A percentile compares a stretch with the other conserved stretches of the same genome.
These are phyloP conservation scores for Cyclocybe cylindracea DNA, from an alignment of 768 basidiomycete species.

Conservation along the genomic window DNA sequence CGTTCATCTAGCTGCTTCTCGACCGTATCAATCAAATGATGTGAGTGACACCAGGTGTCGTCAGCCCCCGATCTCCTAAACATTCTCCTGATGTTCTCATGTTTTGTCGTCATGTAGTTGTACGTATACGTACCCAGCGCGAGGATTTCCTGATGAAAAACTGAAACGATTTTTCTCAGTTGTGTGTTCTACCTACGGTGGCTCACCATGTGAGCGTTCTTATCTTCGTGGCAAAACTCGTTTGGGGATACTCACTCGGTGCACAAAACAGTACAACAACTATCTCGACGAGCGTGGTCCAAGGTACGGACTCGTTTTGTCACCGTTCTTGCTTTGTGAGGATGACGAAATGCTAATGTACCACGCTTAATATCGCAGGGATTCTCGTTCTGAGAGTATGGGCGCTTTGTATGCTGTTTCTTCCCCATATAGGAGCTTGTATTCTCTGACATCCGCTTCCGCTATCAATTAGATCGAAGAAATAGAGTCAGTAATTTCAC, in stretches of 20 bases:
- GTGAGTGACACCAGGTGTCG: slow-evolving; percentile 2
- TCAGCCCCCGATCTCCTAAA: not conserved
- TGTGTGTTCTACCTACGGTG: slow-evolving; percentile 32
- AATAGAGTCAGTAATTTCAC: slow-evolving; percentile 10
- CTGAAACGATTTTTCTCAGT: slow-evolving; percentile 7
- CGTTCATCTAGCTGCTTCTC: slow-evolving; percentile 16
- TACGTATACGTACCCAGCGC: not conserved
- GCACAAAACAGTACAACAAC: slow-evolving; percentile 12
- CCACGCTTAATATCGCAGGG: slow-evolving; percentile 7
- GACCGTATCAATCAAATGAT: slow-evolving; percentile 13
- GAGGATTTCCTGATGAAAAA: no score
- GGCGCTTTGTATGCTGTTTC: slow-evolving; percentile 24
- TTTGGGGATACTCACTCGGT: not conserved
- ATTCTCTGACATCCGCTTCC: not conserved
- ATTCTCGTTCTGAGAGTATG: slow-evolving; percentile 27
- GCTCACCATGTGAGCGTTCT: slow-evolving; percentile 20
- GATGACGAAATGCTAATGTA: not conserved
- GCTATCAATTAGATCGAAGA: slow-evolving; percentile 12
- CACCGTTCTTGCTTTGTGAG: not conserved
- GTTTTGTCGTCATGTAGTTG: not conserved
- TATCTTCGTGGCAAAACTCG: not conserved
- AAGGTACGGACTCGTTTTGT: slow-evolving; percentile 11
- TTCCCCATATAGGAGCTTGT: not conserved
- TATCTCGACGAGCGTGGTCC: slow-evolving; percentile 19
- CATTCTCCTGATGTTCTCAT: not conserved